phyloP scores from a whole-genome alignment of 2,329 filamentous ascomycete species.

The Madurella mycetomatis region DNA sequence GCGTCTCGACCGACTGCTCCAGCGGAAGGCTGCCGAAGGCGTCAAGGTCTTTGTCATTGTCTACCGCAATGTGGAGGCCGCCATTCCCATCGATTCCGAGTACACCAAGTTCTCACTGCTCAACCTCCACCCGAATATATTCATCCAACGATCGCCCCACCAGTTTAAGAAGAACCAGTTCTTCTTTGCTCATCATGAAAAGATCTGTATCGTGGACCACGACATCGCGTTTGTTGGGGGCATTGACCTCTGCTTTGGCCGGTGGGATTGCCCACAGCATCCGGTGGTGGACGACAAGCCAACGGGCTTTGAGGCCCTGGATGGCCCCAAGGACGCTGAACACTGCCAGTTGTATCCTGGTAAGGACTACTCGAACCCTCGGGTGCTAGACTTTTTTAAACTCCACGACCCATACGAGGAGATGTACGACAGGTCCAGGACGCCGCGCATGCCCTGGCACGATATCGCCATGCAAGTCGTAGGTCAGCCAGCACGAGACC shows the following conservation, averaged over 20 bases:
- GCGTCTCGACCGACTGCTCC: constrained; percentile 88
- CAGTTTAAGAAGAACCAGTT: constrained; percentile 99
- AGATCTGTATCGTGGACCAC: constrained; percentile 94
- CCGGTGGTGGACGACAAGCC: constrained; percentile 87
- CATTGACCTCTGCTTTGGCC: constrained; percentile 92
- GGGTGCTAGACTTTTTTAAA: constrained; percentile 91
- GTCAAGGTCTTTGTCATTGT: constrained; percentile 98
- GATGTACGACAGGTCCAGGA: constrained; percentile 90
- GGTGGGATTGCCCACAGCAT: constrained; percentile 96
- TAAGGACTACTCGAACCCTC: constrained; percentile 96
- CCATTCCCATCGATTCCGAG: constrained; percentile 95
- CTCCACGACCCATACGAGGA: constrained; percentile 95
- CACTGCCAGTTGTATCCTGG: constrained; percentile 95
- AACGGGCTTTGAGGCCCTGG: constrained; percentile 82
- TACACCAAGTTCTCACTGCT: constrained; percentile 96
- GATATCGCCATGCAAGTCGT: constrained; percentile 98
- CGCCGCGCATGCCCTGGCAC: constrained; percentile 97
- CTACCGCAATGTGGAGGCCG: constrained; percentile 95
- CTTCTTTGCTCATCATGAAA: constrained; percentile 98
- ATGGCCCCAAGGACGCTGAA: constrained; percentile 76
- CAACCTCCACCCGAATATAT: constrained; percentile 92
- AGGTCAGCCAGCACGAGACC: constrained; percentile 87
- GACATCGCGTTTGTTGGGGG: constrained; percentile 93
- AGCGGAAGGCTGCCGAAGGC: constrained; percentile 87
- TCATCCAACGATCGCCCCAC: constrained; percentile 92